Conservation (phyloP, 2,329 filamentous ascomycete genomes). For the Clarireedia homoeocarpa region DNA sequence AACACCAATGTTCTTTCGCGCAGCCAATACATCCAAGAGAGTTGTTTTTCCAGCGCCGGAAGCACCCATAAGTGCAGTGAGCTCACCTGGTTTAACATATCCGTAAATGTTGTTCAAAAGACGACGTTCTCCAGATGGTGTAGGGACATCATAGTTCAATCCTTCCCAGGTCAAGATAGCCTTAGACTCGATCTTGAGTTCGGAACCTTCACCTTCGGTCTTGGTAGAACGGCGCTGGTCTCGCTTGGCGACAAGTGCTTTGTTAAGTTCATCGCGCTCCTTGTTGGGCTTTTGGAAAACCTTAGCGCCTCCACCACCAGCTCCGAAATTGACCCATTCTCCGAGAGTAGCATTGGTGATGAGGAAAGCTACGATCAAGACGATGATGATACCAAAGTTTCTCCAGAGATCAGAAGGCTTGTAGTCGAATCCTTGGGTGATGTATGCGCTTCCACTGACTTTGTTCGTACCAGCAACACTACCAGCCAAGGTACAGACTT, state of each 20-base stretch:
- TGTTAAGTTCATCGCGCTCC: slow-evolving; percentile 59
- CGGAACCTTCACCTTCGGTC: slow-evolving; percentile 34
- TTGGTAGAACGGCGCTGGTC: slow-evolving; percentile 43
- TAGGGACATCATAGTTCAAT: slow-evolving; percentile 67
- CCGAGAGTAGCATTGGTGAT: slow-evolving; percentile 68
- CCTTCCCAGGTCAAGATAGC: slow-evolving; percentile 80
- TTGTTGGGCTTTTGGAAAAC: slow-evolving; percentile 65
- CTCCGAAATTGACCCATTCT: slow-evolving; percentile 69
- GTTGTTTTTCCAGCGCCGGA: slow-evolving; percentile 61
- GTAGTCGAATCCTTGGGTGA: slow-evolving; percentile 57
- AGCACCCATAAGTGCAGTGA: slow-evolving; percentile 56
- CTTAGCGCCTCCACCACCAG: slow-evolving; percentile 73
- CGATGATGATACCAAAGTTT: slow-evolving; percentile 60
- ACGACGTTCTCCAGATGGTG: slow-evolving; percentile 35
- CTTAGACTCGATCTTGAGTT: slow-evolving; percentile 51
- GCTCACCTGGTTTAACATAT: slow-evolving; percentile 51
- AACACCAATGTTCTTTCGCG: slow-evolving; percentile 56
- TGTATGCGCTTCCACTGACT: slow-evolving; percentile 62
- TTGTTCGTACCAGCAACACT: slow-evolving; percentile 46
- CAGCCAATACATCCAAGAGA: slow-evolving; percentile 54
- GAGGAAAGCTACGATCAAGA: slow-evolving; percentile 69
- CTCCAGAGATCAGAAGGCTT: slow-evolving; percentile 46
- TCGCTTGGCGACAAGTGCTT: slow-evolving; percentile 51
- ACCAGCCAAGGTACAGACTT: slow-evolving; percentile 67
- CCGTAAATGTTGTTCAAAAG: slow-evolving; percentile 54